Percentiles rank a stretch among this genome's conserved stretches.
These are phyloP conservation scores for Anethum foeniculum DNA, from an alignment of 140 eudicot genomes.

Conservation along the genomic window DNA sequence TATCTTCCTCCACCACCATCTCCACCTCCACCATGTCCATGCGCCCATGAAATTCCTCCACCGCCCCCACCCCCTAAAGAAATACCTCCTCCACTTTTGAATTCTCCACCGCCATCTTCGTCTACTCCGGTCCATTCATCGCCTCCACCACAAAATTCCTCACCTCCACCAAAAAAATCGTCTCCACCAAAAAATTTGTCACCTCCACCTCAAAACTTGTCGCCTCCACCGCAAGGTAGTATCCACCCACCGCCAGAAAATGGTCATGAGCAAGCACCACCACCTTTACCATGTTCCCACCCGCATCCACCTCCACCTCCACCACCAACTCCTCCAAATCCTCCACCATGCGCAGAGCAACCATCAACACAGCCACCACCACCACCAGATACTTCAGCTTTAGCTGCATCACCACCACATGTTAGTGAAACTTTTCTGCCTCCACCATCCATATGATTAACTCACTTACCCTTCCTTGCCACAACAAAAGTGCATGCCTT, in stretches of 20 bases:
- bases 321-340: background rate
- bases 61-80: constrained; percentile 14
- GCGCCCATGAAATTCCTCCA: constrained; percentile 4
- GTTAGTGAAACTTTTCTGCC: background rate
- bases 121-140: constrained; percentile 3
- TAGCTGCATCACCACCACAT: constrained; percentile 4
- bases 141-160: constrained; percentile 5
- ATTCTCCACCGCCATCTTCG: constrained; percentile 11
- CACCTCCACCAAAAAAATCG: background rate
- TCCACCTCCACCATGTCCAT: constrained; percentile 2
- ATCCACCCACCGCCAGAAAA: constrained; percentile 6
- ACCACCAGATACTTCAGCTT: constrained; percentile 7
- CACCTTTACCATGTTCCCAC: constrained; percentile 12
- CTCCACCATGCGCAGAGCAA: constrained; percentile 6
- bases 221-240: constrained; percentile 17
- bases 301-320: constrained; percentile 15
- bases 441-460: constrained; percentile 4
- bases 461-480: background rate
- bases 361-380: constrained; percentile 5
- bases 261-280: constrained; percentile 17
- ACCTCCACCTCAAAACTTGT: constrained; percentile 16
- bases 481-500: background rate
- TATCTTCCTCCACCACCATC: constrained; percentile 20
- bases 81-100: background rate
- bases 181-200: constrained; percentile 13